A percentile compares a stretch with the other conserved stretches of the same genome.
phyloP scores from a whole-genome alignment of 208 protist genomes.

The Trypanosoma rangeli region DNA sequence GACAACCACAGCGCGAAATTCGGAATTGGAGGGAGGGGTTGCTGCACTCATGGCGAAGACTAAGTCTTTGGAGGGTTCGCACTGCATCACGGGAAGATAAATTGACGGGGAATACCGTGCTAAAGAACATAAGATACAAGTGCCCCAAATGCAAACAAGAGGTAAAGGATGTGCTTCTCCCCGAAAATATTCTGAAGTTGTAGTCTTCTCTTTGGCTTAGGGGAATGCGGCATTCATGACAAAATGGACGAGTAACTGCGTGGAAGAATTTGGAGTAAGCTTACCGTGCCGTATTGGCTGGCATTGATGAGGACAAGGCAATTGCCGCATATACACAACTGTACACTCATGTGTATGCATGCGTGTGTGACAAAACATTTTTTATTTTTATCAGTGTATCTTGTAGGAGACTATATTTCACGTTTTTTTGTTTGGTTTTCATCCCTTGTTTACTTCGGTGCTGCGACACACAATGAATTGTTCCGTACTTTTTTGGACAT shows the following conservation, averaged over 20 bases:
- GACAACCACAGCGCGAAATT: neutral
- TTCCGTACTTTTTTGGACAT: neutral
- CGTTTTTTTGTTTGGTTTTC: neutral
- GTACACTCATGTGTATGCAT: neutral
- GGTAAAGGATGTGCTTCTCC: conserved; percentile 32
- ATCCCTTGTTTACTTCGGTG: neutral
- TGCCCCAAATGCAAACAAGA: conserved; percentile 29
- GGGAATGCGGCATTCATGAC: neutral
- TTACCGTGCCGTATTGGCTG: neutral
- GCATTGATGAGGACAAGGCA: neutral
- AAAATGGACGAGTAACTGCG: neutral
- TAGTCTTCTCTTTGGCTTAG: conserved; percentile 18
- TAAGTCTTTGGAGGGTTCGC: neutral
- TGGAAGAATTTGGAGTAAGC: neutral
- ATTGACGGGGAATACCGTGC: conserved; percentile 12
- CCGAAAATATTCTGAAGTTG: conserved; percentile 32
- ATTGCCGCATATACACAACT: neutral
- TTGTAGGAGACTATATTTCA: neutral
- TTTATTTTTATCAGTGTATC: neutral
- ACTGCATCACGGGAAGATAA: neutral
- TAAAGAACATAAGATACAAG: conserved; percentile 32
- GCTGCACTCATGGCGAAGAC: conserved; percentile 6
- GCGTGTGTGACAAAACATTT: neutral
- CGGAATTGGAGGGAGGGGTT: conserved; percentile 1
- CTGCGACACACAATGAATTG: neutral